A percentile compares a stretch with the other conserved stretches of the same genome.
Evolutionary conservation across 768 basidiomycete species (phyloP).

Genomic region (Pholiota molesta): DNA sequence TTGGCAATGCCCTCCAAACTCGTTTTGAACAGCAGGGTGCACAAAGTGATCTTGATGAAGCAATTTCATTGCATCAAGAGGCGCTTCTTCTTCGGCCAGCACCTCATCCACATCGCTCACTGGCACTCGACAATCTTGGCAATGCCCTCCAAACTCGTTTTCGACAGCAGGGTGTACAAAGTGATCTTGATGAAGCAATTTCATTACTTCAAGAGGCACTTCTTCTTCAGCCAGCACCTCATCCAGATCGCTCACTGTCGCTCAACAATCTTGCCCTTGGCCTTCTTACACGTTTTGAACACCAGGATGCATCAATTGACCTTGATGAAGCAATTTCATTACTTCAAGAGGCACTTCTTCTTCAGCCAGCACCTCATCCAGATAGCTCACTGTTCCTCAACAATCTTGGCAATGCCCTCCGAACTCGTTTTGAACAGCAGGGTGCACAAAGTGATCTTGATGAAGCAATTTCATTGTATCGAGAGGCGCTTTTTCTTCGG

Average conservation of each 20-base stretch:
- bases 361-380: neutral
- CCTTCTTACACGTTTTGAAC: neutral
- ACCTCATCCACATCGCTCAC: neutral
- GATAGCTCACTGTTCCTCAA: neutral
- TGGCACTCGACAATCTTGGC: neutral
- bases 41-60: neutral
- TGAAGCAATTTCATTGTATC: conserved; percentile 10
- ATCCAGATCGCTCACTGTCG: neutral
- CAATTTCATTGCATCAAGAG: neutral
- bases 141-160: too few relatives aligned
- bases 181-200: neutral
- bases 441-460: conserved; percentile 4
- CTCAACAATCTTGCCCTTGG: neutral
- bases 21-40: neutral
- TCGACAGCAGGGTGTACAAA: too few relatives aligned
- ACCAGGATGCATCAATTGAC: neutral
- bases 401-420: neutral
- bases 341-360: neutral
- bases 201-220: neutral
- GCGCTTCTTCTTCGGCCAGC: neutral
- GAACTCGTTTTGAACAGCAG: conserved; percentile 1
- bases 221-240: neutral
- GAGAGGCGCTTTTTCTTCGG: conserved; percentile 3
- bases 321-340: conserved; percentile 6
- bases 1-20: neutral